Percentiles rank a stretch among this genome's conserved stretches.
Evolutionary conservation across 768 basidiomycete genomes (phyloP).

Genomic region (Tulasnella sp.): DNA sequence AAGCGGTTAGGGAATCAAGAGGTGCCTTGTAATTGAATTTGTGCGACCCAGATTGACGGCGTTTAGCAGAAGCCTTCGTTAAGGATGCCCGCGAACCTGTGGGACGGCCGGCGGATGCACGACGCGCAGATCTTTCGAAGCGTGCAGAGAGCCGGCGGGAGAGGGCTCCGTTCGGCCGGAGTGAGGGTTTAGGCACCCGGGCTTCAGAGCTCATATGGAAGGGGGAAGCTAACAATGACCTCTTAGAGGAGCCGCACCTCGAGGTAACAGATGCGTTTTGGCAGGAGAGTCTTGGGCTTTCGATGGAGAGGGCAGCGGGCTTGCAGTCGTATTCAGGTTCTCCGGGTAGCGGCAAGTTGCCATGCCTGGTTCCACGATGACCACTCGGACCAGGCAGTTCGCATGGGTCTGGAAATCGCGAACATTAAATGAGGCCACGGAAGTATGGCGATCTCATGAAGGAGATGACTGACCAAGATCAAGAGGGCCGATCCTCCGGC

Average conservation of each 20-base stretch:
- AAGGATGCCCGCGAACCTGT: background rate
- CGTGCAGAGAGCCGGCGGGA: background rate
- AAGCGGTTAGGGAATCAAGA: background rate
- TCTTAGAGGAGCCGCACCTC: background rate
- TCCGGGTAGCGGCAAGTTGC: background rate
- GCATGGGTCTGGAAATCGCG: background rate
- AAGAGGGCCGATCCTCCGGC: background rate
- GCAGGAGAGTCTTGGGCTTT: background rate
- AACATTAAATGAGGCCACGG: background rate
- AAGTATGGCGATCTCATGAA: background rate
- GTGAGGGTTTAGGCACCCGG: background rate
- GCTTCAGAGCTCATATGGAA: background rate
- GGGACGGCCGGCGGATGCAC: background rate
- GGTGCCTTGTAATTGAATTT: background rate
- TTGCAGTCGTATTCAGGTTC: background rate
- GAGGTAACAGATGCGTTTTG: background rate
- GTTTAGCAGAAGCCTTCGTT: background rate
- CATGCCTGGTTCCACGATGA: background rate
- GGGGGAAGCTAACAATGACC: background rate
- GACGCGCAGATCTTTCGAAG: constrained; percentile 8
- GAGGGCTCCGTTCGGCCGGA: background rate
- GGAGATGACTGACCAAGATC: background rate
- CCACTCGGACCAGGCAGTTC: background rate
- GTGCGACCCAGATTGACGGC: constrained; percentile 12
- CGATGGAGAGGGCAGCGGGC: background rate